Conservation (phyloP, 306 rosid species). For the Datisca glomerata region DNA sequence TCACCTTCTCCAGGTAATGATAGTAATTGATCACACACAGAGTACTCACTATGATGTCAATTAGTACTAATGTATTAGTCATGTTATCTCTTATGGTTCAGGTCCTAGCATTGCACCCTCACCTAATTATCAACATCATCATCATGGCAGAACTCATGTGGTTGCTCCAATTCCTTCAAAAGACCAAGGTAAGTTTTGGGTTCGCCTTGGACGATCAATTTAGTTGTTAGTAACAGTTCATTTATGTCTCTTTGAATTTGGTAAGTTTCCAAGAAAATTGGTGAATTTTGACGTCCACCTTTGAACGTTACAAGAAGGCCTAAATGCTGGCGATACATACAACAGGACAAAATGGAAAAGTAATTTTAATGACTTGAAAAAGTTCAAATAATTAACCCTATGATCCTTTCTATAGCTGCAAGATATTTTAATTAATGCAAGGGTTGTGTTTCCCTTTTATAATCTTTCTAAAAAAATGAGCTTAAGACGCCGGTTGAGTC, state of each 20-base stretch:
- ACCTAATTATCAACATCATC: conserved; percentile 28
- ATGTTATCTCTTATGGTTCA: conserved; percentile 23
- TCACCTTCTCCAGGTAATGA: conserved; percentile 42
- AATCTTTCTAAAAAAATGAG: too few species aligned
- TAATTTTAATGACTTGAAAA: too few species aligned
- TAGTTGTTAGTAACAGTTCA: neutral
- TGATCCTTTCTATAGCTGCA: too few species aligned
- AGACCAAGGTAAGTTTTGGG: conserved; percentile 38
- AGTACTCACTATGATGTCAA: neutral
- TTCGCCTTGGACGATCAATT: conserved; percentile 1
- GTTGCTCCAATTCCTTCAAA: conserved; percentile 55
- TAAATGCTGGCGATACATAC: too few species aligned
- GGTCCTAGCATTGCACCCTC: conserved; percentile 28
- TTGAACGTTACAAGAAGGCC: too few species aligned
- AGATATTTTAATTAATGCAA: too few species aligned
- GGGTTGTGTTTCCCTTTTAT: too few species aligned
- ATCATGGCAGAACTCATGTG: conserved; percentile 22
- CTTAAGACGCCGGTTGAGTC: too few species aligned
- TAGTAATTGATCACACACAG: conserved; percentile 24
- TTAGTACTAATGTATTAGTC: conserved; percentile 10
- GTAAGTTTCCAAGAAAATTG: too few species aligned
- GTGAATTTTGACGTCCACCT: too few species aligned
- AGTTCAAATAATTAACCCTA: too few species aligned
- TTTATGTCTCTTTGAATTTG: conserved; percentile 2
- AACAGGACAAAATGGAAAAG: too few species aligned